Evolutionary conservation across 257 asterid genomes (phyloP).

Genomic region (Solanum arcanum): DNA sequence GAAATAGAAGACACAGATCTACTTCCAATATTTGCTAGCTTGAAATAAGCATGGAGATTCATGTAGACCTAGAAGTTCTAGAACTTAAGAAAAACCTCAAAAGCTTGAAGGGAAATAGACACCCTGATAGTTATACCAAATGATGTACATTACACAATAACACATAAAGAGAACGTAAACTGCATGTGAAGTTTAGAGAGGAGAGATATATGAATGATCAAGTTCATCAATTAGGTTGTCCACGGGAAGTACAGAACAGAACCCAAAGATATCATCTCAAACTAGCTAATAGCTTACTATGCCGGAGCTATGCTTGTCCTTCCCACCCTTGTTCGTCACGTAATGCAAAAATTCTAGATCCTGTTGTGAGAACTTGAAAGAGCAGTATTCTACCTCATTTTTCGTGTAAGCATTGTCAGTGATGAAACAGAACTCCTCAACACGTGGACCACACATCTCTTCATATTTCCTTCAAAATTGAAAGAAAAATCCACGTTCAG

Average conservation of each 20-base stretch:
- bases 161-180: background rate
- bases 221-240: background rate
- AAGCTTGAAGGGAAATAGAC: background rate
- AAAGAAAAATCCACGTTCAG: background rate
- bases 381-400: constrained; percentile 41
- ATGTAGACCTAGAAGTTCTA: background rate
- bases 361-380: background rate
- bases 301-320: background rate
- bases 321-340: background rate
- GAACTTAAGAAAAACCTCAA: background rate
- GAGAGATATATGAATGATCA: background rate
- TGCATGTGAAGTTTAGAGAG: background rate
- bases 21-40: background rate
- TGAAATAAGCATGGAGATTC: background rate
- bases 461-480: constrained; percentile 64
- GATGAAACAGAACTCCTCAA: constrained; percentile 68
- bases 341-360: background rate
- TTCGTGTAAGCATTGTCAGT: constrained; percentile 69
- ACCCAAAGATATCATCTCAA: background rate
- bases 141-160: background rate
- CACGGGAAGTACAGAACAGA: background rate
- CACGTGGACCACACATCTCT: constrained; percentile 74
- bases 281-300: background rate
- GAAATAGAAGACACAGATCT: background rate
- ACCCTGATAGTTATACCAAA: background rate